Conservation (phyloP, 371 early-diverging fungal species). For the Syncephalastrum racemosum region DNA sequence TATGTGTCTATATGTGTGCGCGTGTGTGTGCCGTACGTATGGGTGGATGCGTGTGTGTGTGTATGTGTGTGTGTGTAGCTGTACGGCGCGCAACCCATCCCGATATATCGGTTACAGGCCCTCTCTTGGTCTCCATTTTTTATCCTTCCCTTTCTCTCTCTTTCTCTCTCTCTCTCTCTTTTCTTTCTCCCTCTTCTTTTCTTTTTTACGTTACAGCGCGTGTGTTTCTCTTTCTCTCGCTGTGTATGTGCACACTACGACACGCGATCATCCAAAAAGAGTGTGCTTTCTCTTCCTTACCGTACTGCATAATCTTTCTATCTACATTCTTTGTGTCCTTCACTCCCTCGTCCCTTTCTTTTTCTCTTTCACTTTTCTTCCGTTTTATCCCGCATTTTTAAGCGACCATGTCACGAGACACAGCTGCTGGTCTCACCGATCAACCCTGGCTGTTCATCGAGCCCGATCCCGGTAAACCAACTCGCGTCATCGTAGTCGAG, state of each 20-base stretch:
- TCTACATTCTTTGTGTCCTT: neutral
- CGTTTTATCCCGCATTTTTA: conserved; percentile 12
- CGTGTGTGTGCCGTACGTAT: too few species aligned
- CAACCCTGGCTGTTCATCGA: conserved; percentile 24
- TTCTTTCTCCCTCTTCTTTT: neutral
- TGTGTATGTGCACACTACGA: neutral
- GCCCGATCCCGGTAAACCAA: conserved; percentile 16
- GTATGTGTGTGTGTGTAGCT: neutral
- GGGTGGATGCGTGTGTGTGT: neutral
- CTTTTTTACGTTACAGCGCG: neutral
- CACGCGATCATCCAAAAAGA: neutral
- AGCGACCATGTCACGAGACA: conserved; percentile 14
- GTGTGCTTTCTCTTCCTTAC: neutral
- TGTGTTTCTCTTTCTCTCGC: neutral
- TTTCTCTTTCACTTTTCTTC: conserved; percentile 6
- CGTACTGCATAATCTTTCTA: neutral
- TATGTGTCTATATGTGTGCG: too few species aligned
- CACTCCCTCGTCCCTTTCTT: neutral
- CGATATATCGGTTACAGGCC: too few species aligned
- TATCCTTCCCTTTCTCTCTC: neutral
- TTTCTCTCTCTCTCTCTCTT: neutral
- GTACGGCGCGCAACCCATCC: neutral
- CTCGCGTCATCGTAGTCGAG: neutral
- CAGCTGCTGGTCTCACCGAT: neutral
- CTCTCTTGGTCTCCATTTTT: neutral